Conservation (phyloP, 768 basidiomycete species). For the Mrakia gelida region DNA sequence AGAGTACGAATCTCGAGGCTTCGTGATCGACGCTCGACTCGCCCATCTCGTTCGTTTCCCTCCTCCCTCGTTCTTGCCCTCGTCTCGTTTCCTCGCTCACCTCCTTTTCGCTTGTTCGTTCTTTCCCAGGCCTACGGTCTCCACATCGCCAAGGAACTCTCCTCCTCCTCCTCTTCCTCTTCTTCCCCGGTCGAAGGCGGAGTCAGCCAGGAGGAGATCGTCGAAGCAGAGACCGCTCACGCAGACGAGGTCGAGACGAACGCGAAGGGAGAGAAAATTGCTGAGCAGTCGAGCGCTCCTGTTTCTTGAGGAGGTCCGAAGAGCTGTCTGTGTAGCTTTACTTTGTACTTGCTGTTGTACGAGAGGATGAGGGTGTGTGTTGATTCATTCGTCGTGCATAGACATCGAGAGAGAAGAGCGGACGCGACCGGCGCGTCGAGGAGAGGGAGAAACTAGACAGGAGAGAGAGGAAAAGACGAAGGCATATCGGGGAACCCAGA, state of each 20-base stretch:
- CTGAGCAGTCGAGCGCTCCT: not conserved
- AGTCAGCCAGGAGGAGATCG: conserved; percentile 7
- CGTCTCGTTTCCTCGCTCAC: not conserved
- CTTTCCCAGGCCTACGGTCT: conserved; percentile 22
- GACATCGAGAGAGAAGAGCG: not conserved
- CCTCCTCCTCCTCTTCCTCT: not conserved
- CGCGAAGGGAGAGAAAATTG: not conserved
- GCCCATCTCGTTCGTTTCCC: conserved; percentile 18
- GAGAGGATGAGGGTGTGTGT: no score
- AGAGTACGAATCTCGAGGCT: conserved; percentile 21
- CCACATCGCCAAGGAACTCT: conserved; percentile 18
- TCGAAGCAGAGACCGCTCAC: not conserved
- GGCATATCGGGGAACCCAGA: not conserved
- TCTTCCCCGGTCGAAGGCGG: not conserved
- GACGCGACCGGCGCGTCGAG: conserved; percentile 4
- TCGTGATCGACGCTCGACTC: conserved; percentile 26
- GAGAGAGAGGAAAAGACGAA: not conserved
- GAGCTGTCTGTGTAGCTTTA: no score
- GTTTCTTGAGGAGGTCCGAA: not conserved
- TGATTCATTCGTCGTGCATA: not conserved
- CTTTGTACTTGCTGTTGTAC: no score
- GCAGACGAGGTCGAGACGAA: not conserved
- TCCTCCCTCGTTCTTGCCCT: not conserved
- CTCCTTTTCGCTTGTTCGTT: not conserved
- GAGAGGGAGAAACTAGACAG: no score